Base-by-base conservation (phyloP, 1,139 yeast genomes). In the Diutina catenulata region DNA sequence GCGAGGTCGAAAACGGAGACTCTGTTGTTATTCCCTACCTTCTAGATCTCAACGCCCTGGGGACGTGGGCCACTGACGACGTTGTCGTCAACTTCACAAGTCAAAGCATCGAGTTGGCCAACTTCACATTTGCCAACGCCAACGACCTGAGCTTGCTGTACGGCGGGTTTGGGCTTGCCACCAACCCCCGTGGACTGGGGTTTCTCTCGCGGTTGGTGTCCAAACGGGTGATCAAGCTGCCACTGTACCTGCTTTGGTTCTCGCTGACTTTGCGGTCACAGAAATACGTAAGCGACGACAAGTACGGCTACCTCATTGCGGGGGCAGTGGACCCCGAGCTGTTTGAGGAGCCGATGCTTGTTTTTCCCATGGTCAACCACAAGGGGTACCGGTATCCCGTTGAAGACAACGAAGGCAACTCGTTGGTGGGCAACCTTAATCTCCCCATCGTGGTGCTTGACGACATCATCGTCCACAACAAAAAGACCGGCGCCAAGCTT, bases 141-240 rank as follows among this genome's bases (percentile, higher is more conserved):
- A 13, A 33, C 9, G 22, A 10, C 4, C 14, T n/a, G 28, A 4
- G n/a, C 5, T 14, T 33, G 18, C 49, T 36, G 44, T 45, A 59
- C 59, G 84, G 84, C 9, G 74, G 72, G 6, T 50, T 79, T 13
- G 88, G 87, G 1, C 50, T 80, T 3, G 77, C 79, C 3, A 71
- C 71, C 3, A 47, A 53, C 23, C 49, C 60, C 1, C 49, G 52
- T 26, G 59, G 68, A 1, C 49, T 58, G 10, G 72, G 72, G 23
- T 60, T 77, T 39, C 53, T 78, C 25, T 55, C 62, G 23, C 37
- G 48, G 0, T 49, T 76, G 42, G 50, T 42, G 7, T 43, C 50
- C 0, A 43, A 51, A 2, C 62, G 60, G 1, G 19, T 61, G 14
- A 70, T 76, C 33, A 49, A 55, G 22, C 52, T 74, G 1, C 55